Conservation (phyloP, 441 rosid genomes). For the Omphalea diandra region DNA sequence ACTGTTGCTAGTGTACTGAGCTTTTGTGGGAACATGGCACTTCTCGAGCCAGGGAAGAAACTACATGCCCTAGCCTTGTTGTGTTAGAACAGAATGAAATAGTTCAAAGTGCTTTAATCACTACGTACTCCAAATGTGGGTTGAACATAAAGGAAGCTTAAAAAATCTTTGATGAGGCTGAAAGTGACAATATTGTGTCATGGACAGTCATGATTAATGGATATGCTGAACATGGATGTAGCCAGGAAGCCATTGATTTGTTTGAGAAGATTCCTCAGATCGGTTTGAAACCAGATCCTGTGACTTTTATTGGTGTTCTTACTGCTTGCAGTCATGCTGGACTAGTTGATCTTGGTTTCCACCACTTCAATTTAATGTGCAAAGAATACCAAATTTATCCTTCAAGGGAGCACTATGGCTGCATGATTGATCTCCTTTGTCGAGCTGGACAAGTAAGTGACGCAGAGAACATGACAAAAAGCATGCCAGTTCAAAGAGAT, state of each 20-base stretch:
- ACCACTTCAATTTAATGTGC: constrained; percentile 65
- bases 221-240: constrained; percentile 81
- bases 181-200: constrained; percentile 54
- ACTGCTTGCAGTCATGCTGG: constrained; percentile 85
- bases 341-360: constrained; percentile 69
- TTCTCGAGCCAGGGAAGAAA: constrained; percentile 79
- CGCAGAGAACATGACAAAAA: constrained; percentile 70
- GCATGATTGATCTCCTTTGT: constrained; percentile 89
- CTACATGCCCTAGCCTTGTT: constrained; percentile 63
- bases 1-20: constrained; percentile 76
- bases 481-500: constrained; percentile 65
- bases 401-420: constrained; percentile 84
- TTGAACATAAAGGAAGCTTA: constrained; percentile 68
- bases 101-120: constrained; percentile 68
- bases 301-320: constrained; percentile 78
- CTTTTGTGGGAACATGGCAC: constrained; percentile 76
- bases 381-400: constrained; percentile 46
- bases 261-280: constrained; percentile 55
- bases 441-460: constrained; percentile 69
- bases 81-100: constrained; percentile 57
- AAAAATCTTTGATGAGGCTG: constrained; percentile 55
- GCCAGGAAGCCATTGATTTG: constrained; percentile 66
- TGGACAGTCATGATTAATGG: constrained; percentile 93
- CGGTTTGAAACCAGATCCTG: constrained; percentile 67
- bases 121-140: constrained; percentile 96